Conservation (phyloP, 331 rosid species). For the Spiraea crenata region DNA sequence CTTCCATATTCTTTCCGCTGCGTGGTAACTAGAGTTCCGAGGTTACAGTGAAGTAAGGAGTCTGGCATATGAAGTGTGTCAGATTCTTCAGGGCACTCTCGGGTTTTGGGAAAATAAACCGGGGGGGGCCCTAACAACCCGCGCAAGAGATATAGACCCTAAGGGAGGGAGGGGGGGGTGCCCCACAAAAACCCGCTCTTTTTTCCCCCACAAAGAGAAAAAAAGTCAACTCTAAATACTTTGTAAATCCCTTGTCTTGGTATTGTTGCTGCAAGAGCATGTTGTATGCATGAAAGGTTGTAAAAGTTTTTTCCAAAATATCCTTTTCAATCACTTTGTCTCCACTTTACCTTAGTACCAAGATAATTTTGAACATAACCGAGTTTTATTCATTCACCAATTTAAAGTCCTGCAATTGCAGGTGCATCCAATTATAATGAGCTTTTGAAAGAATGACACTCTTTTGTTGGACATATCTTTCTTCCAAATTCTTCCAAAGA, state of each 20-base stretch:
- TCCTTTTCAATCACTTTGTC: too few species aligned
- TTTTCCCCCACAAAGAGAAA: background rate
- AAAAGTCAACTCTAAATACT: too few species aligned
- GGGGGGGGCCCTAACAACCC: too few species aligned
- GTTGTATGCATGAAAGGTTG: constrained; percentile 7
- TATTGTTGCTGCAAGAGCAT: constrained; percentile 1
- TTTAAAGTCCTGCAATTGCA: background rate
- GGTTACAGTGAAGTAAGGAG: too few species aligned
- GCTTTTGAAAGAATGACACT: constrained; percentile 3
- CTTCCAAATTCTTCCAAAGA: background rate
- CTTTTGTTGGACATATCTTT: background rate
- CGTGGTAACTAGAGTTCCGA: too few species aligned
- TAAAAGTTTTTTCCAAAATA: background rate
- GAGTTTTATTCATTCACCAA: too few species aligned
- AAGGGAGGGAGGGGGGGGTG: background rate
- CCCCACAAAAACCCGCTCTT: background rate
- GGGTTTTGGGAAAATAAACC: too few species aligned
- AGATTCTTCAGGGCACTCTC: too few species aligned
- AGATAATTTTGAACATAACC: too few species aligned
- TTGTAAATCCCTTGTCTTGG: background rate
- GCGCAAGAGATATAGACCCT: background rate
- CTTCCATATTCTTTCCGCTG: too few species aligned
- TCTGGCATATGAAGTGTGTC: too few species aligned
- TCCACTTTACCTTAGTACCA: too few species aligned
- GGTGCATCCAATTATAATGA: background rate